phyloP scores from a whole-genome alignment of 2,329 filamentous ascomycete species.

The Alternaria consortialis region DNA sequence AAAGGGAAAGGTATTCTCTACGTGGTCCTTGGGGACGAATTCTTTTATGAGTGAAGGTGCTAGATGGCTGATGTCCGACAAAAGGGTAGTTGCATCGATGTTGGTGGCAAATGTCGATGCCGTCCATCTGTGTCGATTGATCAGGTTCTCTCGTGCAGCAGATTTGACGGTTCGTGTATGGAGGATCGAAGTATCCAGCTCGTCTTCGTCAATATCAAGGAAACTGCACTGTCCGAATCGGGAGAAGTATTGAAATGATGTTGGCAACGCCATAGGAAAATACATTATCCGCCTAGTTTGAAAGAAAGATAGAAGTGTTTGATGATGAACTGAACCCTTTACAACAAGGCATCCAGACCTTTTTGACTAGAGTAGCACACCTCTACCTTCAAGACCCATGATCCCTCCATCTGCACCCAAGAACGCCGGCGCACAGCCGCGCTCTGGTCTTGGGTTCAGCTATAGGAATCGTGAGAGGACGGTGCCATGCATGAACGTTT shows the following conservation, averaged over 20 bases:
- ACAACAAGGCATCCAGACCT: slow-evolving; percentile 19
- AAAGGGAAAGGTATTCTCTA: slow-evolving; percentile 41
- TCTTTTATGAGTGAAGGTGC: slow-evolving; percentile 44
- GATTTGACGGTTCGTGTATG: slow-evolving; percentile 35
- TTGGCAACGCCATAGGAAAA: slow-evolving; percentile 28
- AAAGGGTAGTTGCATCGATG: slow-evolving; percentile 34
- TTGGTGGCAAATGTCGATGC: slow-evolving; percentile 10
- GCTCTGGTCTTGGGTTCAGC: slow-evolving; percentile 23
- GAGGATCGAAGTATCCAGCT: slow-evolving; percentile 42
- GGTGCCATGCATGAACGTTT: slow-evolving; percentile 26
- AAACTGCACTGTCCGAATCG: slow-evolving; percentile 40
- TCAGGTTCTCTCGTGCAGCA: slow-evolving; percentile 26
- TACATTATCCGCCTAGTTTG: slow-evolving; percentile 20
- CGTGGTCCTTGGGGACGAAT: slow-evolving; percentile 37
- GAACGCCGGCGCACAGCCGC: slow-evolving; percentile 24
- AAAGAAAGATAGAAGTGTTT: background rate
- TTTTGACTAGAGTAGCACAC: slow-evolving; percentile 16
- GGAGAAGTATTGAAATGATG: slow-evolving; percentile 22
- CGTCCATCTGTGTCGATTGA: slow-evolving; percentile 24
- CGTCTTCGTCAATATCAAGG: slow-evolving; percentile 40
- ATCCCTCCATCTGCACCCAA: slow-evolving; percentile 19
- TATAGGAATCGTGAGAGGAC: slow-evolving; percentile 19
- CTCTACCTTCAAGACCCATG: slow-evolving; percentile 9
- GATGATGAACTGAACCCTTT: slow-evolving; percentile 4
- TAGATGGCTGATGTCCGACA: slow-evolving; percentile 37